Conservation (phyloP, 305 asterid genomes). For the Fraxinus greggii region DNA sequence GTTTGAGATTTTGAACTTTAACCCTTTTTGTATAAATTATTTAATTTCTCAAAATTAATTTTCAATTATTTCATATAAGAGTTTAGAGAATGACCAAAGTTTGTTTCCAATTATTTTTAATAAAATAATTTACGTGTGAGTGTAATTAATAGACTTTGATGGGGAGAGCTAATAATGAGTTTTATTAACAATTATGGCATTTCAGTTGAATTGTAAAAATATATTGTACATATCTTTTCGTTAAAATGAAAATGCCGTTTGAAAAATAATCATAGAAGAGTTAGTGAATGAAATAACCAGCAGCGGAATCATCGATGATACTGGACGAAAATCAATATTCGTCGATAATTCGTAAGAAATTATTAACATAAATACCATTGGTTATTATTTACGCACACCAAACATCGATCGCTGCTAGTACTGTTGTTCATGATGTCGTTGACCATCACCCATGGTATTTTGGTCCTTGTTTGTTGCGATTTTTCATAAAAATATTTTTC, state of each 20-base stretch:
- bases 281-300: neutral
- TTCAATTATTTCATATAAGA: neutral
- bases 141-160: neutral
- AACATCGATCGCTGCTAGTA: neutral
- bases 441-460: neutral
- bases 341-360: neutral
- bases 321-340: neutral
- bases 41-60: neutral
- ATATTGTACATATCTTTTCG: neutral
- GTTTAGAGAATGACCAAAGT: neutral
- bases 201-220: neutral
- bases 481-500: neutral
- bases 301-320: neutral
- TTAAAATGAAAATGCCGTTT: neutral
- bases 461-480: neutral
- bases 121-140: neutral
- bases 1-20: neutral
- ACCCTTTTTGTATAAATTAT: neutral
- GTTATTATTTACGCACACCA: neutral
- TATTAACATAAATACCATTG: neutral
- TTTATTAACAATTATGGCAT: neutral
- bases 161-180: neutral
- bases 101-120: neutral
- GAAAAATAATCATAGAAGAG: neutral
- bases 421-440: neutral